A percentile compares a stretch with the other conserved stretches of the same genome.
Evolutionary conservation across 176 grass and related monocot species (phyloP).

Genomic region (Zea luxurians): DNA sequence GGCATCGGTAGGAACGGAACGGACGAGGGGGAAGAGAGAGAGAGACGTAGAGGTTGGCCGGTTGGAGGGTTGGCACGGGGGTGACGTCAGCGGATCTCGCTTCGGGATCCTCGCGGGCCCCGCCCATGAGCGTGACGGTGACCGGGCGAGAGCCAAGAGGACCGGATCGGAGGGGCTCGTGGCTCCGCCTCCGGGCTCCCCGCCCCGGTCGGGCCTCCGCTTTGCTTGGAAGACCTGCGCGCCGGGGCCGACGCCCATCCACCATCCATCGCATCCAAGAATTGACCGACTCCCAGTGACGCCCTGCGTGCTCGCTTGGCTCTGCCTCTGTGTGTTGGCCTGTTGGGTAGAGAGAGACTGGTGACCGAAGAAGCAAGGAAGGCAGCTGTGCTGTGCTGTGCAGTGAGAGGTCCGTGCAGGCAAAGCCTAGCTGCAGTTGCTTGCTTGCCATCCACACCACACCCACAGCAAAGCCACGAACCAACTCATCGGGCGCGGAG

Average conservation of each 20-base stretch:
- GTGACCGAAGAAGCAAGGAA: neutral
- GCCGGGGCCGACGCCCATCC: no score
- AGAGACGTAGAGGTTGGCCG: no score
- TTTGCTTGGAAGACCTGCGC: neutral
- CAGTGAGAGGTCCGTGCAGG: neutral
- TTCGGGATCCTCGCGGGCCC: slow-evolving; percentile 43
- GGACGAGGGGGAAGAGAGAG: no score
- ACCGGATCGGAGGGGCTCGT: neutral
- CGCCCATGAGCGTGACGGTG: slow-evolving; percentile 31
- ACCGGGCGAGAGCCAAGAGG: neutral
- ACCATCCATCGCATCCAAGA: no score
- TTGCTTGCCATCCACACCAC: neutral
- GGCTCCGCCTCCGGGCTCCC: no score
- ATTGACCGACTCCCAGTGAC: no score
- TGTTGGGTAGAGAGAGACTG: neutral
- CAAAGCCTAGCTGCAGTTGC: neutral
- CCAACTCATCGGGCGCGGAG: slow-evolving; percentile 28
- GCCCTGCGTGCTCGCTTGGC: no score
- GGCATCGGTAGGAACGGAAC: neutral
- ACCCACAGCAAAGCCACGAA: slow-evolving; percentile 36
- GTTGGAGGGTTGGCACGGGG: neutral
- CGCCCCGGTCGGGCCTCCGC: neutral
- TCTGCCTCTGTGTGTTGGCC: neutral
- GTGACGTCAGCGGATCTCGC: slow-evolving; percentile 77
- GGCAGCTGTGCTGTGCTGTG: neutral